phyloP scores from a whole-genome alignment of 2,329 filamentous ascomycete genomes.

The Nemania sp. region DNA sequence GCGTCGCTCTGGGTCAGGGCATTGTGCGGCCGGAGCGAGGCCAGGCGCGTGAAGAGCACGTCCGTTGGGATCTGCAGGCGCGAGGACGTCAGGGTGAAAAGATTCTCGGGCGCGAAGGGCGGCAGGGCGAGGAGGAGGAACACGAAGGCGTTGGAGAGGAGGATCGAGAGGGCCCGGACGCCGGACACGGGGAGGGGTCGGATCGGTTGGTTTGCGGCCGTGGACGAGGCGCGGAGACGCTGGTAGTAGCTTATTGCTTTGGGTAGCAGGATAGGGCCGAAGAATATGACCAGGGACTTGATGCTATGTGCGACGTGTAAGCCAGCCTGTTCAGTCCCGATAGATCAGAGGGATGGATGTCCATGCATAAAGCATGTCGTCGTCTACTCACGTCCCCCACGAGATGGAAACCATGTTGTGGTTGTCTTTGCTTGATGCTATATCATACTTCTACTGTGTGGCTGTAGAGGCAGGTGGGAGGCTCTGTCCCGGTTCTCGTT shows the following conservation, averaged over 20 bases:
- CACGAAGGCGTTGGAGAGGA: slow-evolving; percentile 57
- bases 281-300: slow-evolving; percentile 61
- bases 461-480: no score
- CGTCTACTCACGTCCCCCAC: slow-evolving; percentile 53
- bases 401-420: slow-evolving; percentile 45
- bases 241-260: slow-evolving; percentile 69
- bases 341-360: not conserved
- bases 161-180: slow-evolving; percentile 61
- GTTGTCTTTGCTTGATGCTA: slow-evolving; percentile 9
- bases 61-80: slow-evolving; percentile 85
- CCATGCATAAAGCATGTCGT: not conserved
- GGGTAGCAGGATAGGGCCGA: slow-evolving; percentile 74
- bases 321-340: not conserved
- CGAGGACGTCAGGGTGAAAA: slow-evolving; percentile 78
- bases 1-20: slow-evolving; percentile 64
- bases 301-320: slow-evolving; percentile 45
- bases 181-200: slow-evolving; percentile 59
- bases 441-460: slow-evolving; percentile 18
- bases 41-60: slow-evolving; percentile 79
- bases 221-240: slow-evolving; percentile 51
- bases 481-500: no score
- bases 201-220: slow-evolving; percentile 52
- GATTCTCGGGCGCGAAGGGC: slow-evolving; percentile 73
- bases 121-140: slow-evolving; percentile 67
- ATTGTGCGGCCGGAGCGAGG: slow-evolving; percentile 53